Evolutionary conservation across 345 rosid species (phyloP), one percentile per base, ranked within the genome.

Genomic region (Ricinus communis): DNA sequence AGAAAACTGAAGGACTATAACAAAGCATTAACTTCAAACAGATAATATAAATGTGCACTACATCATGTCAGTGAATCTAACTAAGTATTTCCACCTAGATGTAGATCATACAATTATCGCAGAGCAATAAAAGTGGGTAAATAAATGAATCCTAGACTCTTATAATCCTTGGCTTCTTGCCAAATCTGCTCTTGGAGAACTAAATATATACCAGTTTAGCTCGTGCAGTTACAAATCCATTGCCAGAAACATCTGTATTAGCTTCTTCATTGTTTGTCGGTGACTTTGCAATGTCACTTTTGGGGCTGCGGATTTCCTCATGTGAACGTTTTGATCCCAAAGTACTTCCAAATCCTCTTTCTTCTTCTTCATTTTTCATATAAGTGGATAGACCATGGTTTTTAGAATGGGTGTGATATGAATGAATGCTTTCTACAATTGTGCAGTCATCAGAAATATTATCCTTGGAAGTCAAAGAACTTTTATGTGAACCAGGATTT

Each of bases 201-300:
- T 2, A 3, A 65, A 62, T n/a, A n/a, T 59, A 33, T 91, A 91
- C 97, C 97, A 95, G 72, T 86, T 92, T 95, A 64, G 84, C 82
- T 87, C 85, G 85, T 68, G 99, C 99, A 24, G 97, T 85, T 27
- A 95, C 95, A 80, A 95, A 95, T 58, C 89, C 93, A 71, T 78
- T 85, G 70, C 83, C 83, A 60, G 87, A 80, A 74, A 68, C 86
- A 56, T 87, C 83, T 19, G 74, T 46, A 47, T 81, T 76, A 57
- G 72, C 61, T 54, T 85, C 89, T 77, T 82, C 97, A 47, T 66
- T 51, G 60, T 53, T 79, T 31, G 84, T 69, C 51, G 86, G 81
- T 58, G 80, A 76, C 65, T 69, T 81, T 55, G 69, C 71, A 72
- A 7, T 49, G 56, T 77, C 83, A 46, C 72, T 77, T 70, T 76